These are phyloP conservation scores for Spathaspora sp. DNA, from an alignment of 805 yeast species.

Conservation along the genomic window DNA sequence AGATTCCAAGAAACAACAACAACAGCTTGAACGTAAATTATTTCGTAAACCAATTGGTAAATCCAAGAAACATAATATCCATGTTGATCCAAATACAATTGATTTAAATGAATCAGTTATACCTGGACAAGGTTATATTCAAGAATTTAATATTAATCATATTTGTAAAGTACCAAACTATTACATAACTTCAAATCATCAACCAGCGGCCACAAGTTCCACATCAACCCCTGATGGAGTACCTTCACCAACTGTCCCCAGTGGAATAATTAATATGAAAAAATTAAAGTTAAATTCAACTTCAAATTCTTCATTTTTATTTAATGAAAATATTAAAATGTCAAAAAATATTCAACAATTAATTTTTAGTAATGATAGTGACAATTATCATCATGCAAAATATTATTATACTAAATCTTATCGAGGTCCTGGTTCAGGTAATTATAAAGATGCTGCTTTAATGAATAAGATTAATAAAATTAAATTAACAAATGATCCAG, in stretches of 20 bases:
- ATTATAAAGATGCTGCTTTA: constrained; percentile 41
- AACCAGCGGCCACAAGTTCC: constrained; percentile 9
- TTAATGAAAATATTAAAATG: constrained; percentile 23
- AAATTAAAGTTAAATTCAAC: constrained; percentile 13
- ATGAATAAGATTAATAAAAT: constrained; percentile 37
- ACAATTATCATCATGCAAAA: constrained; percentile 29
- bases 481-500: constrained; percentile 16
- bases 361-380: constrained; percentile 32
- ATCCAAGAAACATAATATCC: constrained; percentile 25
- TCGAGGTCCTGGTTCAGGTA: constrained; percentile 45
- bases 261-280: constrained; percentile 9
- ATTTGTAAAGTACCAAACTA: constrained; percentile 42
- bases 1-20: constrained; percentile 5
- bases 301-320: constrained; percentile 18
- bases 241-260: neutral
- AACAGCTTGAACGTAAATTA: constrained; percentile 10
- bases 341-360: constrained; percentile 34
- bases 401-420: constrained; percentile 38
- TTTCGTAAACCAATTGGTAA: constrained; percentile 27
- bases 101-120: constrained; percentile 37
- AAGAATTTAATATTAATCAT: constrained; percentile 37
- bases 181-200: constrained; percentile 29
- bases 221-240: constrained; percentile 2
- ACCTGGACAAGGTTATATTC: constrained; percentile 44
- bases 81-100: constrained; percentile 36